These are phyloP conservation scores for Isoetes taiwanensis DNA, from an alignment of 75 land plant genomes.

Conservation along the genomic window DNA sequence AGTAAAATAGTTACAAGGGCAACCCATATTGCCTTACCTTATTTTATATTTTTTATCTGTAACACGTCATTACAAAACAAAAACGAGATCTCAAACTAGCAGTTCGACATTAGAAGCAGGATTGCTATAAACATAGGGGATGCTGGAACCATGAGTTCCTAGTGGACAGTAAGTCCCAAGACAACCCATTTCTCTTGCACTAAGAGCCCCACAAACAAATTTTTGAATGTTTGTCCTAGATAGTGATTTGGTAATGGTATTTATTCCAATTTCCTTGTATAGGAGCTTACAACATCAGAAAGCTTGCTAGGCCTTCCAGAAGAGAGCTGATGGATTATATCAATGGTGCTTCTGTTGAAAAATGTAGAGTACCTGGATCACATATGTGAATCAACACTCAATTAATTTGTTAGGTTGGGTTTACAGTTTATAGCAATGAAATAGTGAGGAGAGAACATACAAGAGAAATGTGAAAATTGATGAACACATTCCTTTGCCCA, in stretches of 20 bases:
- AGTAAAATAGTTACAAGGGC: too few species aligned
- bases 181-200: slow-evolving; percentile 14
- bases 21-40: too few species aligned
- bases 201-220: slow-evolving; percentile 25
- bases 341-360: slow-evolving; percentile 29
- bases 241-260: slow-evolving; percentile 23
- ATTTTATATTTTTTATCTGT: too few species aligned
- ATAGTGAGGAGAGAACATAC: too few species aligned
- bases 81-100: slow-evolving; percentile 18
- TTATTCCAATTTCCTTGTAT: slow-evolving; percentile 27
- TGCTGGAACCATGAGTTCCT: slow-evolving; percentile 13
- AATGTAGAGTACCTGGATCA: slow-evolving; percentile 32
- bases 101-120: slow-evolving; percentile 16
- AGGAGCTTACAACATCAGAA: too few species aligned
- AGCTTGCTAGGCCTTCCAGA: slow-evolving; percentile 15
- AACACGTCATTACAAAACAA: slow-evolving; percentile 18
- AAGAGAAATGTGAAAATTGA: slow-evolving; percentile 23
- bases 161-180: slow-evolving; percentile 27
- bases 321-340: slow-evolving; percentile 29
- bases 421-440: too few species aligned
- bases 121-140: slow-evolving; percentile 33
- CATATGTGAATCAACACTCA: not conserved
- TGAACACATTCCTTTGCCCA: slow-evolving; percentile 32
- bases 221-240: slow-evolving; percentile 20
- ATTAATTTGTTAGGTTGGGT: too few species aligned